Conservation (phyloP, 192 early-diverging fungal species). For the Backusella liffmaniae region DNA sequence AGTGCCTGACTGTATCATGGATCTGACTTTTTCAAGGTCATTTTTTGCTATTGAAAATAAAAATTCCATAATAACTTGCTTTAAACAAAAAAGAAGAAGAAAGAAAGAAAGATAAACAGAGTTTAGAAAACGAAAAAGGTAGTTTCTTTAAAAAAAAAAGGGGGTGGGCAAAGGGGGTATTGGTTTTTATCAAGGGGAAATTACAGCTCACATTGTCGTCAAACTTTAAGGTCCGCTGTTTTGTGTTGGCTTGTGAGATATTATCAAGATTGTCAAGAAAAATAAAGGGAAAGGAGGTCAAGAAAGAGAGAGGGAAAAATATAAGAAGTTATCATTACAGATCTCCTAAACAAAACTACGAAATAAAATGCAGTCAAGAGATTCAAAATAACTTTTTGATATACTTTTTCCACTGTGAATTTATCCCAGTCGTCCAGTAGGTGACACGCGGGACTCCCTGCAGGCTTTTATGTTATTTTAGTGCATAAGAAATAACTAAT, state of each 20-base stretch:
- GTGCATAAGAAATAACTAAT: background rate
- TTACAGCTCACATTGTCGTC: slow-evolving; percentile 8
- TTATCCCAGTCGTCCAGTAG: background rate
- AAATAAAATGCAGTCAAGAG: background rate
- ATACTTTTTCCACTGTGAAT: background rate
- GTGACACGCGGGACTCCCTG: background rate
- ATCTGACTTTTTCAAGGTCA: slow-evolving; percentile 35
- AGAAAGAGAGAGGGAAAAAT: background rate
- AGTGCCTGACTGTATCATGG: slow-evolving; percentile 38
- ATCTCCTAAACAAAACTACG: background rate
- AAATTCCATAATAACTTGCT: slow-evolving; percentile 38
- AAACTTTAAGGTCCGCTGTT: background rate
- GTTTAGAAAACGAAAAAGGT: background rate
- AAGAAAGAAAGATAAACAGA: background rate
- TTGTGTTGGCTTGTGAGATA: background rate
- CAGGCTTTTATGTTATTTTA: background rate
- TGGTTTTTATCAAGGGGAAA: slow-evolving; percentile 13
- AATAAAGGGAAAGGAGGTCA: background rate
- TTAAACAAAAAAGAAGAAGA: background rate
- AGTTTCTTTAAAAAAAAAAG: slow-evolving; percentile 1
- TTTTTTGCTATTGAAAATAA: slow-evolving; percentile 40
- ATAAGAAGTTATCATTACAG: background rate
- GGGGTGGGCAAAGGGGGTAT: background rate
- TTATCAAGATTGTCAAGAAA: background rate
- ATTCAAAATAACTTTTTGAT: background rate